Evolutionary conservation across 2,329 filamentous ascomycete genomes (phyloP).

Genomic region (Fusarium illudens): DNA sequence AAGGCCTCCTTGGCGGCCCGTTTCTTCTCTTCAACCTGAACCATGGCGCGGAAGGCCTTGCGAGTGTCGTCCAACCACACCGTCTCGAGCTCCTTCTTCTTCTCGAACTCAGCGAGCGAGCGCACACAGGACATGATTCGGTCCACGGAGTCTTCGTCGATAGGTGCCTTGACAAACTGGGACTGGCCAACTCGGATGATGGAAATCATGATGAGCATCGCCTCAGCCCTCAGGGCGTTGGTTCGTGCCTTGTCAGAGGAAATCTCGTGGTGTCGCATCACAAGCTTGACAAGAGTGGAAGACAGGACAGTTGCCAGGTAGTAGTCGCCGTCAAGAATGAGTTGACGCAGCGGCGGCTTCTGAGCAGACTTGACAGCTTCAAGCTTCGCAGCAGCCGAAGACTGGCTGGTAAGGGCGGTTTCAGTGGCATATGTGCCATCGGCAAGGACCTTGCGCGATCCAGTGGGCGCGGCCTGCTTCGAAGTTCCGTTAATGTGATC

Average conservation of each 20-base stretch:
- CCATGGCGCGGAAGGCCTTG: slow-evolving; percentile 96
- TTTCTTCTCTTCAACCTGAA: slow-evolving; percentile 97
- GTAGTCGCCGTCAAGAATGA: slow-evolving; percentile 97
- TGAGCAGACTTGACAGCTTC: slow-evolving; percentile 97
- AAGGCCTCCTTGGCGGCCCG: slow-evolving; percentile 91
- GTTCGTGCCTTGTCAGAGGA: slow-evolving; percentile 86
- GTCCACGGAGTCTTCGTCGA: slow-evolving; percentile 98
- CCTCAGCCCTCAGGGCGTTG: slow-evolving; percentile 93
- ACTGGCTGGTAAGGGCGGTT: slow-evolving; percentile 92
- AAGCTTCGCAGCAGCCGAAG: slow-evolving; percentile 86
- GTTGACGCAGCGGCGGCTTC: slow-evolving; percentile 92
- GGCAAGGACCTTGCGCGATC: slow-evolving; percentile 89
- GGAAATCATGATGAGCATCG: slow-evolving; percentile 99
- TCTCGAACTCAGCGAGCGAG: slow-evolving; percentile 86
- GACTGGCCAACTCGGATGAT: slow-evolving; percentile 98
- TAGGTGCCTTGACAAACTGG: slow-evolving; percentile 97
- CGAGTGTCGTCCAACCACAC: slow-evolving; percentile 95
- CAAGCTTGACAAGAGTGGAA: slow-evolving; percentile 93
- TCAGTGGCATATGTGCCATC: slow-evolving; percentile 98
- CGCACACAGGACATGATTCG: slow-evolving; percentile 98
- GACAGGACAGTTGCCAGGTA: slow-evolving; percentile 96
- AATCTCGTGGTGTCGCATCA: slow-evolving; percentile 96
- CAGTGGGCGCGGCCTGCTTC: slow-evolving; percentile 78
- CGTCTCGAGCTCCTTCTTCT: slow-evolving; percentile 89
- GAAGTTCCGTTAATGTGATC: slow-evolving; percentile 81